Percentiles rank a stretch among this genome's conserved stretches.
These are phyloP conservation scores for Debaryomycetaceae sp. DNA, from an alignment of 1,139 yeast genomes.

Conservation along the genomic window DNA sequence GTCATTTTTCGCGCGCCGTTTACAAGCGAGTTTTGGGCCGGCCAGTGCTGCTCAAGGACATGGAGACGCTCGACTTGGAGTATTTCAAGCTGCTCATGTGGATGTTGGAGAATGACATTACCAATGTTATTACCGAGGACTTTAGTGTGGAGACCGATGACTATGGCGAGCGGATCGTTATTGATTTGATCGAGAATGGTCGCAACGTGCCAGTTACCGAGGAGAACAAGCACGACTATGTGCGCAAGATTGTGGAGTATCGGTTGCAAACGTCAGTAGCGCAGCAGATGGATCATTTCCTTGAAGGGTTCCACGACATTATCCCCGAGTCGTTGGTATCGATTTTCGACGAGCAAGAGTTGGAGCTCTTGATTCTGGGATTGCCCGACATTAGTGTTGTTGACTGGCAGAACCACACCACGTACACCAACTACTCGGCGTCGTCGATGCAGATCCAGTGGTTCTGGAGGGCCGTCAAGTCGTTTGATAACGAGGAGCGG, in stretches of 20 bases:
- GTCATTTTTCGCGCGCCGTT: conserved; percentile 93
- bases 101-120: conserved; percentile 95
- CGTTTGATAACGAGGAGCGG: conserved; percentile 88
- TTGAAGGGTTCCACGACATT: conserved; percentile 83
- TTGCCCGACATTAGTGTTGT: conserved; percentile 91
- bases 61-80: conserved; percentile 90
- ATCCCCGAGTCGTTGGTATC: conserved; percentile 81
- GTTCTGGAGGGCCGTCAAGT: conserved; percentile 97
- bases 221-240: conserved; percentile 85
- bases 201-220: conserved; percentile 80
- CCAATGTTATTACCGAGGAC: conserved; percentile 94
- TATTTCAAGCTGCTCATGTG: conserved; percentile 87
- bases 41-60: conserved; percentile 78
- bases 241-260: conserved; percentile 75
- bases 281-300: conserved; percentile 80
- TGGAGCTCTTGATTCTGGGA: conserved; percentile 87
- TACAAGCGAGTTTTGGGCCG: conserved; percentile 79
- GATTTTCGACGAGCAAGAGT: conserved; percentile 90
- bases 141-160: conserved; percentile 92
- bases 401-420: conserved; percentile 88
- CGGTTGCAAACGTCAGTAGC: conserved; percentile 72
- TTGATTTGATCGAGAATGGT: conserved; percentile 78
- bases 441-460: conserved; percentile 86
- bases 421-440: conserved; percentile 74
- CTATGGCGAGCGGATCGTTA: conserved; percentile 76